A percentile compares a stretch with the other conserved stretches of the same genome.
These are phyloP conservation scores for Mycena metata DNA, from an alignment of 768 basidiomycete genomes.

Conservation along the genomic window DNA sequence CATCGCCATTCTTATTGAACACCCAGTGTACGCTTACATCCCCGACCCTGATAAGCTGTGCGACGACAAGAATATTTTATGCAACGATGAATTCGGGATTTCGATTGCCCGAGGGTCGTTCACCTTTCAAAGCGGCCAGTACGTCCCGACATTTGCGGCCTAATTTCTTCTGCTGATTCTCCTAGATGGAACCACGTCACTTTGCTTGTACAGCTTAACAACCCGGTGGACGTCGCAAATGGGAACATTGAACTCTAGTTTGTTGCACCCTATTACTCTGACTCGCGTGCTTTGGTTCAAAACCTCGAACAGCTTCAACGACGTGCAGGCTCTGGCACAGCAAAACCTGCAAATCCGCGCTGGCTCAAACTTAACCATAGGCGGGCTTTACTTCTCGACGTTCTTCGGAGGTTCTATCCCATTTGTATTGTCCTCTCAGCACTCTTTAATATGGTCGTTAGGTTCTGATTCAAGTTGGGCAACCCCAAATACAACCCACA, in stretches of 20 bases:
- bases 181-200: constrained; percentile 78
- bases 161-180: constrained; percentile 17
- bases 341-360: constrained; percentile 75
- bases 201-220: constrained; percentile 84
- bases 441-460: constrained; percentile 43
- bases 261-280: constrained; percentile 43
- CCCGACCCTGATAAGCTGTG: constrained; percentile 75
- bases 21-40: constrained; percentile 84
- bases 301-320: constrained; percentile 70
- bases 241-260: constrained; percentile 80
- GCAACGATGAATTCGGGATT: constrained; percentile 84
- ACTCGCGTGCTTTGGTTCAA: neutral
- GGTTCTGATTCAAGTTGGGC: constrained; percentile 81
- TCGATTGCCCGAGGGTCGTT: constrained; percentile 79
- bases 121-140: constrained; percentile 73
- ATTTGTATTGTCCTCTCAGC: neutral
- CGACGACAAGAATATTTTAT: constrained; percentile 64
- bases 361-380: constrained; percentile 62
- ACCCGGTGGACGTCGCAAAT: constrained; percentile 76
- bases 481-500: constrained; percentile 73
- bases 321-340: constrained; percentile 71
- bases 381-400: constrained; percentile 87
- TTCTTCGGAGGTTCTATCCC: constrained; percentile 84
- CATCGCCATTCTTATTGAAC: constrained; percentile 16
- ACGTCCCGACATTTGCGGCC: constrained; percentile 47